phyloP scores from a whole-genome alignment of 1,284 basidiomycete genomes.

The Mycena sp. region DNA sequence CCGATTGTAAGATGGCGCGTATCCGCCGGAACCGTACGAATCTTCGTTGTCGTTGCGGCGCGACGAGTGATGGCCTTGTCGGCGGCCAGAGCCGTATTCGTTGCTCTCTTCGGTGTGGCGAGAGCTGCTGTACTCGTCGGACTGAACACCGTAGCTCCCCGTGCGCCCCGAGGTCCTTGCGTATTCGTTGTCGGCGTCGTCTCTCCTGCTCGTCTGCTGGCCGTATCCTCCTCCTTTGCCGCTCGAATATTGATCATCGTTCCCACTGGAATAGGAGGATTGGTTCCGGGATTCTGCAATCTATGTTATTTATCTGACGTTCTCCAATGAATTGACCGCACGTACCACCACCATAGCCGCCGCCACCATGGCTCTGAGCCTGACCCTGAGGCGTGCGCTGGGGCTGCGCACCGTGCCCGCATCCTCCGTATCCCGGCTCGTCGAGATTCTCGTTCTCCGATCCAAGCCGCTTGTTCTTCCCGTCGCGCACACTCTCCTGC shows the following conservation, averaged over 20 bases:
- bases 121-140: slow-evolving; percentile 14
- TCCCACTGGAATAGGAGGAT: slow-evolving; percentile 7
- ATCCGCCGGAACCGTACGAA: slow-evolving; percentile 23
- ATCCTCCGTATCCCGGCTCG: slow-evolving; percentile 49
- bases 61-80: slow-evolving; percentile 7
- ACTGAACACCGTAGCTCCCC: slow-evolving; percentile 21
- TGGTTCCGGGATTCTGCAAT: slow-evolving; percentile 1
- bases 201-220: neutral
- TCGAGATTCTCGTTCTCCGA: slow-evolving; percentile 44
- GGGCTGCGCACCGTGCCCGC: slow-evolving; percentile 38
- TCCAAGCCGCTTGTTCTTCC: slow-evolving; percentile 48
- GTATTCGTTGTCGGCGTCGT: slow-evolving; percentile 2
- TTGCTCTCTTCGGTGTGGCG: slow-evolving; percentile 10
- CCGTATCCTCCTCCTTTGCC: neutral
- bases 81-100: slow-evolving; percentile 24
- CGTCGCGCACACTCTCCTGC: slow-evolving; percentile 52
- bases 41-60: slow-evolving; percentile 7
- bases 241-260: neutral
- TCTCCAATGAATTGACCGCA: neutral
- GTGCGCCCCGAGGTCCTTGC: neutral
- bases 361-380: slow-evolving; percentile 26
- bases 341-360: slow-evolving; percentile 20
- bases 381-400: slow-evolving; percentile 7
- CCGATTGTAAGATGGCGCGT: slow-evolving; percentile 30
- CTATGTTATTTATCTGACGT: neutral